Base-by-base conservation (phyloP, 2,329 filamentous ascomycete species). In the Aspergillus sclerotialis region DNA sequence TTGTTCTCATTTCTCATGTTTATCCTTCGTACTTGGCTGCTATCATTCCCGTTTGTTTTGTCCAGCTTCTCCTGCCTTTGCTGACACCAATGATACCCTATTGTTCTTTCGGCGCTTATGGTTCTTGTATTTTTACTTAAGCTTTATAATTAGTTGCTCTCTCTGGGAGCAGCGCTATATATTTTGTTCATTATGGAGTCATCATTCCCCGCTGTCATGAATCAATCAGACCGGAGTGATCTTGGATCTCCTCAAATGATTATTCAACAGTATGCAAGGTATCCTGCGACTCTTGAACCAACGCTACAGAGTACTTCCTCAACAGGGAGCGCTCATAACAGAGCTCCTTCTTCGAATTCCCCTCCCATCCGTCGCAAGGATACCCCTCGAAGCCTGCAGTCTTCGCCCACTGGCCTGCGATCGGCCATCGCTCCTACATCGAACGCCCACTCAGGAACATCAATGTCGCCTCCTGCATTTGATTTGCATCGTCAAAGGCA, bases 381-480 rank as follows among this genome's bases (percentile, higher is more conserved):
- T 32, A 59, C 58, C 10, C 59, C 58, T 19, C 53, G 60, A 42
- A 61, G 53, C 33, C 32, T 62, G 30, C 62, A 64, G 30, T 53
- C 61, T 10, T 64, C 62, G 12, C 61, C 62, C 1, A 55, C 48
- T 30, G 50, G 46, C n/a, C 48, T 48, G 18, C 53, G 52, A 15
- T 50, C 58, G 25, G 49, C 42, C 2, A 37, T 53, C 23, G 51
- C 53, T 17, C 42, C 44, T 16, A 43, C 46, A 14, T 49, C 52
- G 4, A 43, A 49, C 12, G 40, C 47, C 36, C 60, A 49, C 16
- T 54, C 57, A 5, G 61, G 55, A 7, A 45, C 54, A 10, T 65
- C 63, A 2, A 63, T 64, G 56, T 65, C 63, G 19, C 63, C 63
- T 31, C 59, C 61, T 3, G 28, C 58, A 4, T 55, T 58, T 33